Percentiles rank a stretch among this genome's conserved stretches.
phyloP scores from a whole-genome alignment of 805 yeast species.

The Yueomyces sp. region DNA sequence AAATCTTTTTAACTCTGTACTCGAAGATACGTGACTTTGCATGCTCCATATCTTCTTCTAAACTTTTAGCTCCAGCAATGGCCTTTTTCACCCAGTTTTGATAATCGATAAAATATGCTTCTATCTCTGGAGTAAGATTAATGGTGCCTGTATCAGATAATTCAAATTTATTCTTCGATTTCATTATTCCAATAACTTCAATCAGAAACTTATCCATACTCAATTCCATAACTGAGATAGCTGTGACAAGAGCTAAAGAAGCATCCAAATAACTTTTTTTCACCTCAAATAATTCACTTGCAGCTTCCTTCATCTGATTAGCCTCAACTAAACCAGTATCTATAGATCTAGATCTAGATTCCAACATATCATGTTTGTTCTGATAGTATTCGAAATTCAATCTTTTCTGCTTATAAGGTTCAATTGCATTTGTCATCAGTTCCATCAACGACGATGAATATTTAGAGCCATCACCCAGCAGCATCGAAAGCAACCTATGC shows the following conservation, averaged over 20 bases:
- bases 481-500: conserved; percentile 4
- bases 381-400: conserved; percentile 49
- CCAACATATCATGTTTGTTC: conserved; percentile 47
- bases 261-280: conserved; percentile 49
- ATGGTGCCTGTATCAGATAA: conserved; percentile 5
- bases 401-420: conserved; percentile 41
- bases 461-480: conserved; percentile 6
- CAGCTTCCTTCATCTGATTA: conserved; percentile 50
- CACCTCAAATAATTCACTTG: conserved; percentile 53
- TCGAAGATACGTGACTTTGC: conserved; percentile 52
- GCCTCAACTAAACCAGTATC: conserved; percentile 33
- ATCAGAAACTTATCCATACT: conserved; percentile 12
- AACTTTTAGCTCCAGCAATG: not conserved
- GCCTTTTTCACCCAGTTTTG: conserved; percentile 6
- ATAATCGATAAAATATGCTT: conserved; percentile 4
- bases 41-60: conserved; percentile 27
- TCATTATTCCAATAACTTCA: conserved; percentile 4
- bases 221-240: conserved; percentile 24
- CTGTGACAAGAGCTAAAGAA: conserved; percentile 41
- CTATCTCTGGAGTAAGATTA: conserved; percentile 3
- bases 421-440: conserved; percentile 27
- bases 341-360: conserved; percentile 39
- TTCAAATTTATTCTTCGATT: conserved; percentile 16
- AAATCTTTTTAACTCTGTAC: conserved; percentile 33
- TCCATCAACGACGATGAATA: conserved; percentile 7